Conservation (phyloP, 352 stramenopile genomes). For the Globisporangium megalacanthum region DNA sequence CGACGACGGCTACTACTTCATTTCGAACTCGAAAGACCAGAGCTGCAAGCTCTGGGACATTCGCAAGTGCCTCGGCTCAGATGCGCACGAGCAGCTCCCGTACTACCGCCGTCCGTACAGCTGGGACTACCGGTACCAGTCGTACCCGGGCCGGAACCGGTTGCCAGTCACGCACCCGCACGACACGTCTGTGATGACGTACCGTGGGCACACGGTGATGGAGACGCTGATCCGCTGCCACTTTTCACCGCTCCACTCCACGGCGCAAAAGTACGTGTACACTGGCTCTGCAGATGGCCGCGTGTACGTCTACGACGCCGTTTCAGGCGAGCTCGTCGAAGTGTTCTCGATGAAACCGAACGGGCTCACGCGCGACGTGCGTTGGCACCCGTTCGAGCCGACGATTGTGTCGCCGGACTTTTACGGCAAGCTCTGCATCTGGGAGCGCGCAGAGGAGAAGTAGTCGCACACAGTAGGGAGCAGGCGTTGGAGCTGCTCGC, state of each 20-base stretch:
- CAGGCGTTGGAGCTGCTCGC: not conserved
- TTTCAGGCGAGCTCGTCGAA: conserved; percentile 67
- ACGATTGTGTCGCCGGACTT: conserved; percentile 83
- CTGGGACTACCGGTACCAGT: conserved; percentile 83
- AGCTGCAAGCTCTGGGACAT: conserved; percentile 83
- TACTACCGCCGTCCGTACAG: conserved; percentile 46
- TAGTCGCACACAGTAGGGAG: not conserved
- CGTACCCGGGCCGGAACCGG: conserved; percentile 58
- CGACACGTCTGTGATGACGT: conserved; percentile 81
- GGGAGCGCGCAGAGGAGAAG: conserved; percentile 40
- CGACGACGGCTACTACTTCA: conserved; percentile 84
- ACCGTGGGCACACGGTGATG: conserved; percentile 71
- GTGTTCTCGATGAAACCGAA: conserved; percentile 77
- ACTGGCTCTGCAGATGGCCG: conserved; percentile 76
- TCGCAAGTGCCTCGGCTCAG: conserved; percentile 61
- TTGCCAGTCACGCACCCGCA: conserved; percentile 57
- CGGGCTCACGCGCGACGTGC: conserved; percentile 75
- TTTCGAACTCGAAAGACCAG: conserved; percentile 86
- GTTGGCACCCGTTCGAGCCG: conserved; percentile 78
- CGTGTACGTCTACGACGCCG: conserved; percentile 80
- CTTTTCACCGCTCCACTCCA: conserved; percentile 85
- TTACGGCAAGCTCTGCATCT: conserved; percentile 82
- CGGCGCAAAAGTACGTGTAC: conserved; percentile 83
- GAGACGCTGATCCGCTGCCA: conserved; percentile 83
- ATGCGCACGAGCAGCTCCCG: conserved; percentile 34